Percentiles rank a stretch among this genome's conserved stretches.
phyloP scores from a whole-genome alignment of 345 rosid species.

The Sonneratia caseolaris region DNA sequence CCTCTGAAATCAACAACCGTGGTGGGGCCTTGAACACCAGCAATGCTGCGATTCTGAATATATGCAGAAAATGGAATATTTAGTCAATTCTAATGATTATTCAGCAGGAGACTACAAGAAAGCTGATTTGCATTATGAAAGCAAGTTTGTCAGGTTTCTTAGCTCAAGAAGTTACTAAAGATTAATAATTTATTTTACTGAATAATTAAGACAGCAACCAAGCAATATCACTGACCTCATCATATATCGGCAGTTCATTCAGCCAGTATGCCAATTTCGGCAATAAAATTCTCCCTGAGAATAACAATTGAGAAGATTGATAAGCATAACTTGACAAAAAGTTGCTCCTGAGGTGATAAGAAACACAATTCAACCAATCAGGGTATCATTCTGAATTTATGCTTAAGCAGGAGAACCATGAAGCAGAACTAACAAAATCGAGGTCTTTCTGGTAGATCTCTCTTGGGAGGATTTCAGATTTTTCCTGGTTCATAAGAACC shows the following conservation, averaged over 20 bases:
- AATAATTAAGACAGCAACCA: neutral
- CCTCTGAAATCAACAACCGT: constrained; percentile 2
- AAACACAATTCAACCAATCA: neutral
- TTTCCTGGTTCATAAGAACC: too few relatives aligned
- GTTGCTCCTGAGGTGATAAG: neutral
- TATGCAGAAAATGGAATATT: neutral
- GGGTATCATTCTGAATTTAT: neutral
- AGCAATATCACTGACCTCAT: constrained; percentile 31
- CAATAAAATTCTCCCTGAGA: constrained; percentile 69
- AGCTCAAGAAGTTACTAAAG: neutral
- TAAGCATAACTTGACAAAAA: neutral
- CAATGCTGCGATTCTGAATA: constrained; percentile 6
- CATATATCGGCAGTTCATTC: constrained; percentile 68
- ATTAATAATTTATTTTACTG: neutral
- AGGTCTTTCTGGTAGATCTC: too few relatives aligned
- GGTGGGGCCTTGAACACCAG: constrained; percentile 8
- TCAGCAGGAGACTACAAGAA: neutral
- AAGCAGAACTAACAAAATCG: too few relatives aligned
- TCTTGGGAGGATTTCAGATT: too few relatives aligned
- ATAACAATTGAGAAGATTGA: constrained; percentile 2
- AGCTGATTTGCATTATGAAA: neutral
- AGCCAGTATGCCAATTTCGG: constrained; percentile 77
- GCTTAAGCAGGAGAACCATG: neutral
- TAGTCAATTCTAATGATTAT: neutral
- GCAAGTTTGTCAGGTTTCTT: neutral